Evolutionary conservation across 2,329 filamentous ascomycete genomes (phyloP).

Genomic region (Aspergillus sp.): DNA sequence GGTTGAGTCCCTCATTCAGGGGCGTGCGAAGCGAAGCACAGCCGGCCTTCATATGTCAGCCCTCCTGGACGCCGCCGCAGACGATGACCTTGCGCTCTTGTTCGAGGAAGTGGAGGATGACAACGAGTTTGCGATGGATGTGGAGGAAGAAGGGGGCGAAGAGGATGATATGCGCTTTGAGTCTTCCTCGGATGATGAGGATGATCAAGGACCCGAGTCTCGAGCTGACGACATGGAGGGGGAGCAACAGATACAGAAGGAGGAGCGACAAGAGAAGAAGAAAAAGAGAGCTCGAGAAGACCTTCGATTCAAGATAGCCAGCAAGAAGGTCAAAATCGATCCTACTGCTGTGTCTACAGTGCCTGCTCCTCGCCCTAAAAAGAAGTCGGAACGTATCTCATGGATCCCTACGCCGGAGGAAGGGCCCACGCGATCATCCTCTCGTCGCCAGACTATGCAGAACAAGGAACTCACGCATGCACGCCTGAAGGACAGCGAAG

Average conservation of each 20-base stretch:
- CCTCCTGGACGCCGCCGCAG: conserved; percentile 74
- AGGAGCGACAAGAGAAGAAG: conserved; percentile 71
- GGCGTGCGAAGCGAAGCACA: conserved; percentile 72
- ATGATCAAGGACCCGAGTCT: conserved; percentile 64
- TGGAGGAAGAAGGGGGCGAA: conserved; percentile 52
- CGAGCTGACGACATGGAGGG: conserved; percentile 73
- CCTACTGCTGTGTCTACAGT: conserved; percentile 46
- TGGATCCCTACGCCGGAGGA: conserved; percentile 68
- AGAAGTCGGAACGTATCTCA: conserved; percentile 70
- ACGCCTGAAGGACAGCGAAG: conserved; percentile 52
- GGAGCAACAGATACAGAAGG: conserved; percentile 80
- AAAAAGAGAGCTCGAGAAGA: conserved; percentile 81
- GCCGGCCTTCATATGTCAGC: conserved; percentile 82
- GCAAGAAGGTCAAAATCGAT: conserved; percentile 77
- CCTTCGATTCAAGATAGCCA: conserved; percentile 57
- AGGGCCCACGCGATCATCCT: conserved; percentile 63
- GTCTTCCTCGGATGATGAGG: conserved; percentile 80
- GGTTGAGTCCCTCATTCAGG: conserved; percentile 38
- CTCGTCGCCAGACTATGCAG: conserved; percentile 63
- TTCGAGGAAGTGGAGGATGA: conserved; percentile 67
- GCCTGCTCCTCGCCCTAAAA: conserved; percentile 56
- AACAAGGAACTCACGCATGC: conserved; percentile 63
- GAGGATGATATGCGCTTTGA: conserved; percentile 82
- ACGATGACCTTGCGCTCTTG: conserved; percentile 63
- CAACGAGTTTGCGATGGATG: conserved; percentile 42